Base-by-base conservation (phyloP, 2,329 filamentous ascomycete genomes). In the Dactylellina parvicollis region DNA sequence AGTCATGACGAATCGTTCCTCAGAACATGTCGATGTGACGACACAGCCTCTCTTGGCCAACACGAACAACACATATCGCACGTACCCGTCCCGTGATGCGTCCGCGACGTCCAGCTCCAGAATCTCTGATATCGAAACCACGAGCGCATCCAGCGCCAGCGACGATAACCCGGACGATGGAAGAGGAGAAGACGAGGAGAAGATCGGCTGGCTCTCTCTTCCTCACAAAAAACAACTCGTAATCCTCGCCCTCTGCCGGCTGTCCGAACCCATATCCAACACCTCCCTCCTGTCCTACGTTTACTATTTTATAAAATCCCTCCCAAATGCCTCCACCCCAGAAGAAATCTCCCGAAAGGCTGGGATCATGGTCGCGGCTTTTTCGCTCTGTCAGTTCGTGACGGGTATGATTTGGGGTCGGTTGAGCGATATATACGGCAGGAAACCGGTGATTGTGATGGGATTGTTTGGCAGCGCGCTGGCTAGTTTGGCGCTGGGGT, bases 281-380 rank as follows among this genome's bases (percentile, higher is more conserved):
- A 92, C 90, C 0, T 91, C 88, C 10, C 80, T 92, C 7, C 86
- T 90, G 80, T 86, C 90, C 1, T 96, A 96, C 80, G 88, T 96
- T 83, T 96, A 92, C 81, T 96, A 94, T 80, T 91, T 95, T 80
- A 86, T 96, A n/a, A 88, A 87, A 76, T 94, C 89, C 69, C 94
- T 96, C 77, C 80, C 85, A 18, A 81, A 85, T 1, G 85, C 88
- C 60, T 84, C 84, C 1, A 87, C 86, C 1, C 69, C 69, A n/a
- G 38, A 73, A 24, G 38, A 73, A 16, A 92, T 96, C 76, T 87
- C 92, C 0, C 84, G 85, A 18, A 92, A 95, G 79, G 90, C 90
- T 0, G 92, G 92, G 38, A 82, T 96, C 1, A 83, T 96, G 22
- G 88, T 91, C 50, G 91, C 90, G 10, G 88, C 88, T 38, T 96